Percentiles rank a stretch among this genome's conserved stretches.
Evolutionary conservation across 495 filamentous ascomycete species (phyloP).

Genomic region (Daldinia caldariorum): DNA sequence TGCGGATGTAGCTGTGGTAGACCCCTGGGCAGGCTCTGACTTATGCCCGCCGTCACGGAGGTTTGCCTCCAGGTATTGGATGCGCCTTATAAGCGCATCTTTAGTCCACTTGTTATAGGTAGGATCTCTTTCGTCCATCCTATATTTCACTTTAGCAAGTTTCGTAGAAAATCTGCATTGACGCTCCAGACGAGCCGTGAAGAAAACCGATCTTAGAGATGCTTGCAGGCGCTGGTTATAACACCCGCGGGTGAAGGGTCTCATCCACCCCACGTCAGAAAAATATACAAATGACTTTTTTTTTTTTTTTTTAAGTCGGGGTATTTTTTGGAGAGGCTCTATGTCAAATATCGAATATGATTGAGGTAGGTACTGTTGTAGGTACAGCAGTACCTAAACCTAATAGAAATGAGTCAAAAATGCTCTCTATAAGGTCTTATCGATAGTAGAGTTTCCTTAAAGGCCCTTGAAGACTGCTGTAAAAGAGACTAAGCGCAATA

Average conservation of each 20-base stretch:
- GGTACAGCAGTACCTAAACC: background rate
- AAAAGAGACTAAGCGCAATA: constrained; percentile 13
- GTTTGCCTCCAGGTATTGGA: constrained; percentile 71
- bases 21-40: constrained; percentile 1
- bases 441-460: constrained; percentile 23
- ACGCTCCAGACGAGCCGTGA: constrained; percentile 21
- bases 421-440: constrained; percentile 27
- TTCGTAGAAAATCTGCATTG: constrained; percentile 36
- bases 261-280: constrained; percentile 35
- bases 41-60: constrained; percentile 54
- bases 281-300: background rate
- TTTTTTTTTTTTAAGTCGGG: background rate
- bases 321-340: constrained; percentile 2
- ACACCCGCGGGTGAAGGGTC: constrained; percentile 23
- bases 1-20: constrained; percentile 14
- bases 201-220: constrained; percentile 16
- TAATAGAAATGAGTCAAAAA: constrained; percentile 24
- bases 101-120: constrained; percentile 68
- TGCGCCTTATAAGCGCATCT: constrained; percentile 69
- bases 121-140: constrained; percentile 43
- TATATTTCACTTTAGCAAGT: constrained; percentile 25
- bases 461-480: constrained; percentile 19
- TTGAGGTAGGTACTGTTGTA: background rate
- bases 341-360: background rate
- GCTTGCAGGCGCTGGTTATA: constrained; percentile 33